These are phyloP conservation scores for Cunninghamia lanceolata DNA, from an alignment of 75 land plant genomes.

Conservation along the genomic window DNA sequence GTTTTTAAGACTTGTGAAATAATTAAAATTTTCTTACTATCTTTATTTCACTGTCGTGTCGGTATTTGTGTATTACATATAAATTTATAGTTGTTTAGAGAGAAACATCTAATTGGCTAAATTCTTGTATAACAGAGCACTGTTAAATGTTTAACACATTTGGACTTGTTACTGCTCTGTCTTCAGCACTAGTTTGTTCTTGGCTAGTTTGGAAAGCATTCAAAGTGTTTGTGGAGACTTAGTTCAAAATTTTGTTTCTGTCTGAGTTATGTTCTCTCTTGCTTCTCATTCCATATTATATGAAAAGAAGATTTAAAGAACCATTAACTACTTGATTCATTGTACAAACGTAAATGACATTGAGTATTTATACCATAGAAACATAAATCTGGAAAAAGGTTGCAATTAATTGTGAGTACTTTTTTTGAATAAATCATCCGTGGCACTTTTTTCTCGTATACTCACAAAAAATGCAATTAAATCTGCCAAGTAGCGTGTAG, in stretches of 20 bases:
- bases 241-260: background rate
- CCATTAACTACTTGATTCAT: background rate
- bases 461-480: too few relatives aligned
- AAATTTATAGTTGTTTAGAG: background rate
- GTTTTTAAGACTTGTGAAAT: too few relatives aligned
- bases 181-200: background rate
- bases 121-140: background rate
- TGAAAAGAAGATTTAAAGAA: background rate
- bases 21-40: background rate
- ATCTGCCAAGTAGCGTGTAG: too few relatives aligned
- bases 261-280: background rate
- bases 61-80: background rate
- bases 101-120: background rate
- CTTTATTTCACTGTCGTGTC: background rate
- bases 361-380: too few relatives aligned
- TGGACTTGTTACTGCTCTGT: background rate
- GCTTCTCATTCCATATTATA: background rate
- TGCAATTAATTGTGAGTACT: too few relatives aligned
- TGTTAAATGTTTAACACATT: slow-evolving; percentile 1
- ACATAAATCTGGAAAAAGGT: too few relatives aligned
- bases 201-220: background rate
- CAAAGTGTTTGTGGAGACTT: background rate
- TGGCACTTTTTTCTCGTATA: too few relatives aligned
- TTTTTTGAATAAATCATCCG: too few relatives aligned
- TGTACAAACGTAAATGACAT: background rate